Conservation (phyloP, 768 basidiomycete genomes). For the Agrocybe praecox region DNA sequence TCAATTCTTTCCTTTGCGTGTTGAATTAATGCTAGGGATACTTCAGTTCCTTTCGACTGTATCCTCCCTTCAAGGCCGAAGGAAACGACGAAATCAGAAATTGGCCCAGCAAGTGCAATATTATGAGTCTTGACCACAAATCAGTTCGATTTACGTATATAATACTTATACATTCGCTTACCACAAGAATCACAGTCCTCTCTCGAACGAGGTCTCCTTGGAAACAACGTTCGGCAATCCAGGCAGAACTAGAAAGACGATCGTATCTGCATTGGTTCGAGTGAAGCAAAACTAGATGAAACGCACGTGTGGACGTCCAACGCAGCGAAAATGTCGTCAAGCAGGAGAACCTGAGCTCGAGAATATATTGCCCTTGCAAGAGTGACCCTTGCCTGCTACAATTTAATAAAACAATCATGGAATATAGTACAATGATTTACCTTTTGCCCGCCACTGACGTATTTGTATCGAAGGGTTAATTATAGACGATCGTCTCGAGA, state of each 20-base stretch:
- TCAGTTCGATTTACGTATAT: neutral
- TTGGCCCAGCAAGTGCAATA: conserved; percentile 47
- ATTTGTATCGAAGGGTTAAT: neutral
- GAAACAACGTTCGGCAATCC: conserved; percentile 70
- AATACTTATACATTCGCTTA: conserved; percentile 22
- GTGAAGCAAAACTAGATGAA: neutral
- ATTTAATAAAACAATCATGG: conserved; percentile 13
- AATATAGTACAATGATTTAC: conserved; percentile 28
- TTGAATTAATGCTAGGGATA: conserved; percentile 42
- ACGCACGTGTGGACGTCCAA: conserved; percentile 43
- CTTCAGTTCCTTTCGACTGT: conserved; percentile 41
- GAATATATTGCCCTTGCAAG: conserved; percentile 50
- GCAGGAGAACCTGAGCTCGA: conserved; percentile 59
- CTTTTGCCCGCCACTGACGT: conserved; percentile 42
- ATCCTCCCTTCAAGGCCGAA: conserved; percentile 54
- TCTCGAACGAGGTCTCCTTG: conserved; percentile 71
- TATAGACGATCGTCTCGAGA: too few species aligned
- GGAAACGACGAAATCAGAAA: conserved; percentile 58
- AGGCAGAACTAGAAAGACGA: conserved; percentile 7
- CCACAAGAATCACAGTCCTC: conserved; percentile 81
- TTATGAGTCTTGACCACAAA: conserved; percentile 38
- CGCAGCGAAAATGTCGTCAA: conserved; percentile 75
- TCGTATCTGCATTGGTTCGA: too few species aligned
- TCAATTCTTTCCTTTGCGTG: conserved; percentile 27
- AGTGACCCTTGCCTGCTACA: conserved; percentile 45